These are phyloP conservation scores for Sporothrix pseudoabietina DNA, from an alignment of 2,329 filamentous ascomycete species.

Conservation along the genomic window DNA sequence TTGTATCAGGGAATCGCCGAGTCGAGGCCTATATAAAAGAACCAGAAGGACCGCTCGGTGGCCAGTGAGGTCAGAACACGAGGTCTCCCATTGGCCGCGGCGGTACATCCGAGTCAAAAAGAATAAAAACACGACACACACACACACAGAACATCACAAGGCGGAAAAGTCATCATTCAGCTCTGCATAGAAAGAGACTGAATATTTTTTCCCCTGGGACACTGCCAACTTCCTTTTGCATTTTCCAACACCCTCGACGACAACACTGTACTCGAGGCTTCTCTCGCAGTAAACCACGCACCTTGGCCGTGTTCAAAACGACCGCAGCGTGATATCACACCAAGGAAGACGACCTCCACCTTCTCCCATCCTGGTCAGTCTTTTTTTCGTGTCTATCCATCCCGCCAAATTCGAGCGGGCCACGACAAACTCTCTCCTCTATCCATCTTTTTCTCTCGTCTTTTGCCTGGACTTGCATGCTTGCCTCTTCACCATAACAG, in stretches of 20 bases:
- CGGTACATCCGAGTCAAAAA: background rate
- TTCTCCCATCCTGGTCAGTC: constrained; percentile 14
- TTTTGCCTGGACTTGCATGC: background rate
- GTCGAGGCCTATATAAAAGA: background rate
- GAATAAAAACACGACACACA: constrained; percentile 7
- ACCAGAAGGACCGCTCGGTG: background rate
- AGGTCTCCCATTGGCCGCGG: constrained; percentile 9
- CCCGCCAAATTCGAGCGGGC: constrained; percentile 1
- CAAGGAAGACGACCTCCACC: constrained; percentile 14
- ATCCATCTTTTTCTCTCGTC: background rate
- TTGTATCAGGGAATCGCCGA: background rate
- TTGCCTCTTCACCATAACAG: background rate
- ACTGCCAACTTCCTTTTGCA: background rate
- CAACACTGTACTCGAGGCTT: background rate
- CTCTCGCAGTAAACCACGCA: background rate
- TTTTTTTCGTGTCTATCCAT: constrained; percentile 19
- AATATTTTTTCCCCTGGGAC: too few species aligned
- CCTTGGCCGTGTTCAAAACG: background rate
- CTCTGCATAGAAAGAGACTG: background rate
- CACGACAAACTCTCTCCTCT: background rate
- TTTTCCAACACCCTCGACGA: background rate
- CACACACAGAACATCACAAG: background rate
- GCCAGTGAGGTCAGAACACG: constrained; percentile 11
- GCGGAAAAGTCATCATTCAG: background rate
- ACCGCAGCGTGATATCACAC: constrained; percentile 22